phyloP scores from a whole-genome alignment of 768 basidiomycete species.

The Glaciozyma antarctica region DNA sequence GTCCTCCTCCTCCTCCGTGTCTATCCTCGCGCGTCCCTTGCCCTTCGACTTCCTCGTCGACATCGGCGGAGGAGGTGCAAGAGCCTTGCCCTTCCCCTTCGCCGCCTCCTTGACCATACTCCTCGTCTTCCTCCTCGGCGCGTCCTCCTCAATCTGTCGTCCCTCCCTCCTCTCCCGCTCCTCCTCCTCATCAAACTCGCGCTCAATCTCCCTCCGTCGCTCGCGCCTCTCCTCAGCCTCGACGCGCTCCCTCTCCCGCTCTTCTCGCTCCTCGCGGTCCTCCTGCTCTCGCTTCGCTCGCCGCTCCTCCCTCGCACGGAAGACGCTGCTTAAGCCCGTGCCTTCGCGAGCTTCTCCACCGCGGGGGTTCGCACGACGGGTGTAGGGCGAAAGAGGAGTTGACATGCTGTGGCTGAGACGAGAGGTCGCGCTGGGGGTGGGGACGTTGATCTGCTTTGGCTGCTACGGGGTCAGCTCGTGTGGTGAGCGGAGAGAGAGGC shows the following conservation, averaged over 20 bases:
- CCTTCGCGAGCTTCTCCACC: not conserved
- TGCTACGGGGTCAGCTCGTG: not conserved
- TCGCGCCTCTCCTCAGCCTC: not conserved
- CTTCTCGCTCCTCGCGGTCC: too few relatives aligned
- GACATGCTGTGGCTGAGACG: not conserved
- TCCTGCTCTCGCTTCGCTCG: not conserved
- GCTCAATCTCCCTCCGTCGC: conserved; percentile 1
- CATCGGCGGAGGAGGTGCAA: not conserved
- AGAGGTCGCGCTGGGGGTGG: not conserved
- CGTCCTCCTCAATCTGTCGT: conserved; percentile 1
- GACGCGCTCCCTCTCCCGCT: conserved; percentile 18
- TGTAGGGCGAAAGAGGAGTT: conserved; percentile 2
- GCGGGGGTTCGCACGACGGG: not conserved
- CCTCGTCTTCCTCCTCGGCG: conserved; percentile 11
- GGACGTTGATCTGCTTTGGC: conserved; percentile 14
- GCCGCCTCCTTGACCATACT: conserved; percentile 4
- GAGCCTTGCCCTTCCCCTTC: not conserved
- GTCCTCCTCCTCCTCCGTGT: not conserved
- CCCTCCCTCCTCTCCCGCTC: not conserved
- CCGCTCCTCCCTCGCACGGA: conserved; percentile 25
- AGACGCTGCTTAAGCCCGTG: conserved; percentile 19
- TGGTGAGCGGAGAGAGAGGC: not conserved
- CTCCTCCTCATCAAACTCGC: not conserved
- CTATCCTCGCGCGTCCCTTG: not conserved
- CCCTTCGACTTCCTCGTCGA: not conserved